Evolutionary conservation across 2,329 filamentous ascomycete species (phyloP), one percentile per base, ranked within the genome.

Genomic region (Apiospora phragmitis): DNA sequence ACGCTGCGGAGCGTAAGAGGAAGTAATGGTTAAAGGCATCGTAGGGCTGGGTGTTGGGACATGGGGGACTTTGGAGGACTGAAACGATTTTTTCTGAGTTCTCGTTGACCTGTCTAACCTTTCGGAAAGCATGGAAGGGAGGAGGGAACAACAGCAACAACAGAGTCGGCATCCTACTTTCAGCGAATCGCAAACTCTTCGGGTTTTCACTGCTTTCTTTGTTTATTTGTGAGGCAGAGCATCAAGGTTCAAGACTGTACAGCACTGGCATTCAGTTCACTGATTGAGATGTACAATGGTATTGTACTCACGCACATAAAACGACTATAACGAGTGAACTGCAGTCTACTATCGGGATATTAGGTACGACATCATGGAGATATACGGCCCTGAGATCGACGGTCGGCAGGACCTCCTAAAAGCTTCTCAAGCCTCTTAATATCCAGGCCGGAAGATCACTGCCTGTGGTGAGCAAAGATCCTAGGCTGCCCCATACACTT

Each of bases 1-100:
- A 91, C 75, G 85, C 87, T 72, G 77, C 90, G 78, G 87, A 91
- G 77, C 81, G 82, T 78, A 92, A 90, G 85, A 92, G 90, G 84
- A 93, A 91, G 85, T 90, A 83, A 55, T 68, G 67, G 67, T 32
- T 47, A n/a, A 16, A 38, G 55, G 55, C 55, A 12, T 38, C 21
- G 32, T 32, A 62, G 29, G 32, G 14, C 21, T 14, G 55, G 4
- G 29, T 38, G 32, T 21, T n/a, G 9, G 55, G 32, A 62, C 32
- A 62, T 2, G 55, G 55, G 32, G 21, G 14, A n/a, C n/a, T 38
- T 4, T 38, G 21, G 32, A 38, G 18, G 21, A 9, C 21, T 11
- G 55, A 24, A 24, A n/a, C 55, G 18, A 38, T 14, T 18, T n/a
- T n/a, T 62, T 38, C 55, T n/a, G 32, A 6, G 18, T 38, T n/a